These are phyloP conservation scores for Lathyrus tuberosus DNA, from an alignment of 306 rosid species.

Conservation along the genomic window DNA sequence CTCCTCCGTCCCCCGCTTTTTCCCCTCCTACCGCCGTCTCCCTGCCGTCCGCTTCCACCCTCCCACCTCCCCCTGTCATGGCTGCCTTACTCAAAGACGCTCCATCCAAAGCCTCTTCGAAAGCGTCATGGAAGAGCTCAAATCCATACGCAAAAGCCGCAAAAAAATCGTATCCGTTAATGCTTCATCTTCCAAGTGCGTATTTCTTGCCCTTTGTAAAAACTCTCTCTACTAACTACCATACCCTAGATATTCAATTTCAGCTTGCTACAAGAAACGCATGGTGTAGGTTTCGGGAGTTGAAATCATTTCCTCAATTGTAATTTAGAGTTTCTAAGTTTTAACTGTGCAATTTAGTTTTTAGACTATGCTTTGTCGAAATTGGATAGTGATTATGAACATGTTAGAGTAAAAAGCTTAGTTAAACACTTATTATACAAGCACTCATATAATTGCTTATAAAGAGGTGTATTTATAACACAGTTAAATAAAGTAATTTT, in stretches of 20 bases:
- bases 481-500: not conserved
- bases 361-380: not conserved
- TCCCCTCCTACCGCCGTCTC: slow-evolving; percentile 34
- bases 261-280: not conserved
- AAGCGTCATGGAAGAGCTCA: slow-evolving; percentile 69
- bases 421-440: too few species aligned
- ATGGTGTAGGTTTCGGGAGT: slow-evolving; percentile 3
- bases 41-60: slow-evolving; percentile 32
- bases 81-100: slow-evolving; percentile 43
- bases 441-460: not conserved
- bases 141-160: slow-evolving; percentile 48
- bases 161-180: slow-evolving; percentile 51
- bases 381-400: not conserved
- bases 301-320: not conserved
- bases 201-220: not conserved
- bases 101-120: slow-evolving; percentile 65
- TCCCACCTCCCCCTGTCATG: slow-evolving; percentile 41
- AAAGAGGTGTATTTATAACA: not conserved
- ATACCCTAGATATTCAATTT: not conserved
- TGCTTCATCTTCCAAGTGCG: slow-evolving; percentile 54
- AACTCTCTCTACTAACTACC: too few species aligned
- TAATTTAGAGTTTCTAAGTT: not conserved
- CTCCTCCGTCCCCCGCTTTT: slow-evolving; percentile 54
- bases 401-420: not conserved
- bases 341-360: not conserved